Evolutionary conservation across 2,329 filamentous ascomycete species (phyloP).

Genomic region (Fusarium sp.): DNA sequence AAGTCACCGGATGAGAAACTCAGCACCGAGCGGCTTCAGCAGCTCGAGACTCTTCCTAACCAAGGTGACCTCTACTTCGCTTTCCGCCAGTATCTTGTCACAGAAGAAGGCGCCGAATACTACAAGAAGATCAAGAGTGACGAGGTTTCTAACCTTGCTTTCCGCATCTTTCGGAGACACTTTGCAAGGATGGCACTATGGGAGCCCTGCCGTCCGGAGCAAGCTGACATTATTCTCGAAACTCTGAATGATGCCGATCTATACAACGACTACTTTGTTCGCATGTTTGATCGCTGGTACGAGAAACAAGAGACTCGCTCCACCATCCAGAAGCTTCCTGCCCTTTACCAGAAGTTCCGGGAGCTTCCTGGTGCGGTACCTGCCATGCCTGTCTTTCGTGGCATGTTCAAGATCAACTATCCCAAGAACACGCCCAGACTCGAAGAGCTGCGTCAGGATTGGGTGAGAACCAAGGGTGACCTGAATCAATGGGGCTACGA

Average conservation of each 20-base stretch:
- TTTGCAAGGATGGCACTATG: constrained; percentile 46
- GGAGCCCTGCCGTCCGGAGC: constrained; percentile 47
- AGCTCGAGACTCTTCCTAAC: constrained; percentile 41
- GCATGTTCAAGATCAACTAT: constrained; percentile 55
- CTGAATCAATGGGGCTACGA: constrained; percentile 57
- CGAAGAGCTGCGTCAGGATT: constrained; percentile 59
- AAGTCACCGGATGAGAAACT: constrained; percentile 11
- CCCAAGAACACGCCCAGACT: constrained; percentile 52
- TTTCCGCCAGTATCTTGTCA: constrained; percentile 48
- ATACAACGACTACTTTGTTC: constrained; percentile 56
- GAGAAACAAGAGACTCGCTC: constrained; percentile 41
- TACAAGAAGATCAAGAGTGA: constrained; percentile 39
- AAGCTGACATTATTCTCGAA: constrained; percentile 52
- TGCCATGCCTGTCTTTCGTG: constrained; percentile 51
- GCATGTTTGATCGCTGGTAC: constrained; percentile 45
- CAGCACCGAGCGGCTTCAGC: constrained; percentile 28
- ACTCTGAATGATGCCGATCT: constrained; percentile 50
- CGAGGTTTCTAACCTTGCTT: constrained; percentile 32
- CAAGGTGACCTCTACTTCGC: constrained; percentile 46
- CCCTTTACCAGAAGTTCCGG: constrained; percentile 58
- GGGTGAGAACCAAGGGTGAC: constrained; percentile 51
- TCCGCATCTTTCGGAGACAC: constrained; percentile 44
- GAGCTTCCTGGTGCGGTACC: constrained; percentile 51
- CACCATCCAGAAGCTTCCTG: constrained; percentile 47
- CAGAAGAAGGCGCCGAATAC: constrained; percentile 39